A percentile compares a stretch with the other conserved stretches of the same genome.
Conservation (phyloP, 2,329 filamentous ascomycete species). For the Aureobasidium subglaciale region DNA sequence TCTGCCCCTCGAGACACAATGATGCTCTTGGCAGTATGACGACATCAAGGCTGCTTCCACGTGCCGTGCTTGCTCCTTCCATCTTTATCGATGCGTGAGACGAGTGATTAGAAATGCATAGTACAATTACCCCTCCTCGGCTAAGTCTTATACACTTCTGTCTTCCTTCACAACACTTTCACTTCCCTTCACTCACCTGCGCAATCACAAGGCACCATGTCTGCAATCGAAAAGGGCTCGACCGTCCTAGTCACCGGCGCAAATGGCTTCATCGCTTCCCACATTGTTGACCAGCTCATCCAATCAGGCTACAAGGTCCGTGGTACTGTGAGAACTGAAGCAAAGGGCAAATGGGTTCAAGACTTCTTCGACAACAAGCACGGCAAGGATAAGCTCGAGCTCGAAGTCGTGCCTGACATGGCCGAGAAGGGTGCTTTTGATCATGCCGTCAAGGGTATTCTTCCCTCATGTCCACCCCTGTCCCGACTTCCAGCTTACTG, state of each 20-base stretch:
- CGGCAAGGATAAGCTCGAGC: slow-evolving; percentile 30
- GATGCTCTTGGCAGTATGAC: no score
- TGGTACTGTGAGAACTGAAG: slow-evolving; percentile 22
- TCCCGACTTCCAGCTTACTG: background rate
- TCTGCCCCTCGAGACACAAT: no score
- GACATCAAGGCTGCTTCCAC: no score
- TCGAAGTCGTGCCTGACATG: slow-evolving; percentile 35
- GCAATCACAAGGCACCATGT: background rate
- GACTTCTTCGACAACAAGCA: slow-evolving; percentile 22
- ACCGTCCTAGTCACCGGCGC: slow-evolving; percentile 26
- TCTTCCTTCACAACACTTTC: background rate
- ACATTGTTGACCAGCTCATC: slow-evolving; percentile 25
- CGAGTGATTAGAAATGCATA: background rate
- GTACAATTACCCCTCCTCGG: background rate
- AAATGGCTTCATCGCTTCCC: slow-evolving; percentile 23
- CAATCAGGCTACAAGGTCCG: slow-evolving; percentile 24
- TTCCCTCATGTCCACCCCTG: background rate
- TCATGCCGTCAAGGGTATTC: slow-evolving; percentile 31
- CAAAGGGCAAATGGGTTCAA: slow-evolving; percentile 22
- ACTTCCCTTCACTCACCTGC: background rate
- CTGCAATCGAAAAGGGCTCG: slow-evolving; percentile 21
- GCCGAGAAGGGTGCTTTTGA: slow-evolving; percentile 33
- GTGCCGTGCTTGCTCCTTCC: no score
- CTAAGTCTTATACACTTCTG: background rate
- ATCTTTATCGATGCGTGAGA: background rate